These are phyloP conservation scores for Cercospora sp. DNA, from an alignment of 2,329 filamentous ascomycete species.

Conservation along the genomic window DNA sequence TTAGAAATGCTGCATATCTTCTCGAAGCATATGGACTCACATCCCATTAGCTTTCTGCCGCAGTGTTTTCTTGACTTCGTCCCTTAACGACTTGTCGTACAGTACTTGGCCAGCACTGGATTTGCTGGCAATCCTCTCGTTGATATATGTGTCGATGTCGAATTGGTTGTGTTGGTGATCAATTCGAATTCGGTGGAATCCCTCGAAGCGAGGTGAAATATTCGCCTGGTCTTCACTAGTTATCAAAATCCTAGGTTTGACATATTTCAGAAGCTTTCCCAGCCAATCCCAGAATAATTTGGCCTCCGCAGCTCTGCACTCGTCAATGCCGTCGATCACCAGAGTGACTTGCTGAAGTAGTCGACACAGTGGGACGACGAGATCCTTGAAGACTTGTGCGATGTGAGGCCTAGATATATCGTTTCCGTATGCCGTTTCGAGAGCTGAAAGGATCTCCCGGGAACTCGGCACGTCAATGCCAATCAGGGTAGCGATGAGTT, in stretches of 20 bases:
- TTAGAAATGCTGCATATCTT: background rate
- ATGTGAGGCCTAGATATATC: background rate
- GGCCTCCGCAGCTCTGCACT: background rate
- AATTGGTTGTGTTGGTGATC: background rate
- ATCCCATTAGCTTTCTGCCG: background rate
- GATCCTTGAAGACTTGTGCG: background rate
- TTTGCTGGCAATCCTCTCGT: background rate
- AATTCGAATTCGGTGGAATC: background rate
- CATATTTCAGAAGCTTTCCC: background rate
- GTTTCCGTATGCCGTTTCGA: background rate
- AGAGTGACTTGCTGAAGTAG: background rate
- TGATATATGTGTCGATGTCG: background rate
- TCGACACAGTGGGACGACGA: background rate
- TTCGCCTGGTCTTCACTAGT: background rate
- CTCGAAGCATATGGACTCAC: background rate
- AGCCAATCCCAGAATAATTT: background rate
- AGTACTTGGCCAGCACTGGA: background rate
- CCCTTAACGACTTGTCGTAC: background rate
- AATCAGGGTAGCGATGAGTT: background rate
- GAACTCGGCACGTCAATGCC: background rate
- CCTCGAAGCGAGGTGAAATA: background rate
- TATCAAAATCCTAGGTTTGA: background rate
- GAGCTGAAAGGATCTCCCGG: background rate
- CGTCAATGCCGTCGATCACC: background rate
- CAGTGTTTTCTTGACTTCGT: background rate